Evolutionary conservation across 2,329 filamentous ascomycete species (phyloP), one percentile per base, ranked within the genome.

Genomic region (Ceratocystis cubensis): DNA sequence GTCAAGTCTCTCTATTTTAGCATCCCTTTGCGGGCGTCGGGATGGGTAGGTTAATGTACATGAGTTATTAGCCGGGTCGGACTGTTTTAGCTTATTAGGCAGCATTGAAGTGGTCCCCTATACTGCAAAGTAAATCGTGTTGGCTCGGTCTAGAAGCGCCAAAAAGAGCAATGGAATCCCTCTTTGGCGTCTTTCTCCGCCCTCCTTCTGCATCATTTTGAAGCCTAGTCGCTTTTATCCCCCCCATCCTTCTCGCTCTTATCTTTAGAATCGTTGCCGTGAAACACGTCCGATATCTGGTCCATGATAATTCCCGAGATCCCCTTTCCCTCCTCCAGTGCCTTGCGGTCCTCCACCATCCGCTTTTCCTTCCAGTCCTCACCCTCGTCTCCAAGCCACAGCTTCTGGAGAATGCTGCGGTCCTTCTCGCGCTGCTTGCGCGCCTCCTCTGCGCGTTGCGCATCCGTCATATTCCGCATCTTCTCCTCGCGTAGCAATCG

Each of bases 321-420:
- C 2, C 82, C 82, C 71, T 80, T 81, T 3, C 83, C 83, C 69
- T 83, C 79, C 64, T 80, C 77, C 48, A 85, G 72, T 67, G 80
- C 81, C 73, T 79, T 79, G 68, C 76, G 76, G 71, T 84, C 81
- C 72, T 79, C 77, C 71, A 77, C 76, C 2, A 78, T 75, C 69
- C 82, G 76, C 76, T 80, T 79, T 74, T 78, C 74, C 72, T 78
- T 76, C 82, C 82, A 84, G 69, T 81, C 77, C 57, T 79, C 77
- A n/a, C 74, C 73, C 72, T 84, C 82, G 46, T 77, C 78, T 44
- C 83, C 84, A 79, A 84, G 81, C 84, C 83, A 86, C 17, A 85
- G 73, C 69, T 77, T 77, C 69, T 79, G 75, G 65, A 83, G 72
- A 62, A 74, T 63, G 28, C 73, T 71, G 66, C 70, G 69, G 69